These are phyloP conservation scores for Fraxinus anomala DNA, from an alignment of 257 asterid genomes.

Conservation along the genomic window DNA sequence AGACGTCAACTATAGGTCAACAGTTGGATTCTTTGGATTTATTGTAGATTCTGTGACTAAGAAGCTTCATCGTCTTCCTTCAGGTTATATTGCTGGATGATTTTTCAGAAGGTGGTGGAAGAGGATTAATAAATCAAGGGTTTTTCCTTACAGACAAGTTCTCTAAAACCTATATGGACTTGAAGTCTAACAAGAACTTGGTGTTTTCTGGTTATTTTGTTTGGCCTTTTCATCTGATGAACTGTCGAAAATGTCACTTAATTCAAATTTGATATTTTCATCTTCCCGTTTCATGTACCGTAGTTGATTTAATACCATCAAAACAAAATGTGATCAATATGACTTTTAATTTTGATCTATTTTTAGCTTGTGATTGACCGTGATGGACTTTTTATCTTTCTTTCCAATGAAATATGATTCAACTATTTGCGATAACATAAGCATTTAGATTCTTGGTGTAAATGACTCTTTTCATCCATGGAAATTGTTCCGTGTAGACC, in stretches of 20 bases:
- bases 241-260: constrained; percentile 13
- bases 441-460: not conserved
- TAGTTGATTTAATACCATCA: not conserved
- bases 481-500: not conserved
- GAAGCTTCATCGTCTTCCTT: constrained; percentile 18
- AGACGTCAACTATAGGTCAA: no score
- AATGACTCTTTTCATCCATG: not conserved
- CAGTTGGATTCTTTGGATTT: not conserved
- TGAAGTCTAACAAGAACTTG: not conserved
- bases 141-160: no score
- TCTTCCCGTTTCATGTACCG: not conserved
- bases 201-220: not conserved
- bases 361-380: not conserved
- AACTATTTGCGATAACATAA: not conserved
- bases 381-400: not conserved
- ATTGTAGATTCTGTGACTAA: not conserved
- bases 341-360: not conserved
- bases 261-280: not conserved
- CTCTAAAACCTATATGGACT: not conserved
- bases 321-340: constrained; percentile 8
- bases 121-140: no score
- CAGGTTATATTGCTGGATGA: constrained; percentile 28
- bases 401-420: not conserved
- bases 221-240: constrained; percentile 1
- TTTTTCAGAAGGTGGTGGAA: not conserved